Conservation (phyloP, 2,329 filamentous ascomycete species). For the Bertia moriformis region DNA sequence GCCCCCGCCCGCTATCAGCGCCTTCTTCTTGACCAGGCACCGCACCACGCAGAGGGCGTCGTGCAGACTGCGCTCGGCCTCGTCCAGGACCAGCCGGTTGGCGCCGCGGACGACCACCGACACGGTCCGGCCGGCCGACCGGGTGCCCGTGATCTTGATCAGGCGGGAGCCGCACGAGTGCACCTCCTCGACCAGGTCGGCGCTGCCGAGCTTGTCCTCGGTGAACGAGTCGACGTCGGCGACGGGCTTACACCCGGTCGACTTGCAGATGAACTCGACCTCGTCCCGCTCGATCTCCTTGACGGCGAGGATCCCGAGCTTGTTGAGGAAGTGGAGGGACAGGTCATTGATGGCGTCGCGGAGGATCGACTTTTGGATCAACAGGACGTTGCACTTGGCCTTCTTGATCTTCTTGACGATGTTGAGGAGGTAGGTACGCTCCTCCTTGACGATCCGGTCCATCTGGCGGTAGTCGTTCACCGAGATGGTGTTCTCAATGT, state of each 20-base stretch:
- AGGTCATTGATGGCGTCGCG: conserved; percentile 96
- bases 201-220: conserved; percentile 90
- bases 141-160: conserved; percentile 88
- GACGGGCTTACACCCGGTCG: conserved; percentile 95
- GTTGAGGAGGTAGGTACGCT: conserved; percentile 93
- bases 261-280: conserved; percentile 99
- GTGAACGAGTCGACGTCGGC: conserved; percentile 97
- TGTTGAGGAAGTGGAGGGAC: conserved; percentile 90
- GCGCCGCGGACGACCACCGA: conserved; percentile 89
- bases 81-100: conserved; percentile 85
- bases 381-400: conserved; percentile 94
- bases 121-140: conserved; percentile 71
- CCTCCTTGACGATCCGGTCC: conserved; percentile 99
- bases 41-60: conserved; percentile 95
- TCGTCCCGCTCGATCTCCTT: conserved; percentile 98
- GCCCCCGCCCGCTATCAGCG: conserved; percentile 91
- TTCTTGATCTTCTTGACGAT: conserved; percentile 99
- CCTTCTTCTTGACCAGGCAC: conserved; percentile 97
- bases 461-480: conserved; percentile 99
- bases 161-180: conserved; percentile 77
- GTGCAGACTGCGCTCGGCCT: conserved; percentile 91
- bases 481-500: conserved; percentile 99
- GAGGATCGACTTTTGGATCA: conserved; percentile 97
- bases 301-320: conserved; percentile 85
- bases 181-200: conserved; percentile 86